These are phyloP conservation scores for Lepidium aucheri DNA, from an alignment of 345 rosid genomes.

Conservation along the genomic window DNA sequence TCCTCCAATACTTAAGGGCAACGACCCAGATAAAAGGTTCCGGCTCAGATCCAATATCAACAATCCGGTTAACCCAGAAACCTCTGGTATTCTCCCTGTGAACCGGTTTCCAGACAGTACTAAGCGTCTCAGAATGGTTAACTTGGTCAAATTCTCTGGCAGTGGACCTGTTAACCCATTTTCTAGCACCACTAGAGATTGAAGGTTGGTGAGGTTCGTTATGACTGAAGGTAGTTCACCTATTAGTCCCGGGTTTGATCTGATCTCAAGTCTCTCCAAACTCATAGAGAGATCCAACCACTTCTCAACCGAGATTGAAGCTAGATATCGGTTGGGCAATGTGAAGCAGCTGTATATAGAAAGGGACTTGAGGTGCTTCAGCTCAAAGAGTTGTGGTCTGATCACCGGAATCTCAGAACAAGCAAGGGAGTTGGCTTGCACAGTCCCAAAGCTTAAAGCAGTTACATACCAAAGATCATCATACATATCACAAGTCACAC, in stretches of 20 bases:
- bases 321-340: slow-evolving; percentile 33
- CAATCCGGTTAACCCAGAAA: slow-evolving; percentile 42
- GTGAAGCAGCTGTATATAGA: slow-evolving; percentile 63
- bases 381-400: slow-evolving; percentile 57
- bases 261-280: slow-evolving; percentile 64
- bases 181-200: slow-evolving; percentile 66
- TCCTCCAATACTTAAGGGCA: slow-evolving; percentile 49
- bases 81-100: slow-evolving; percentile 51
- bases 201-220: slow-evolving; percentile 48
- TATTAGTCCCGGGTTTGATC: slow-evolving; percentile 71
- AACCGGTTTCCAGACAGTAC: slow-evolving; percentile 65
- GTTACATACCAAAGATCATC: slow-evolving; percentile 81
- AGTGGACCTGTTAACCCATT: slow-evolving; percentile 57
- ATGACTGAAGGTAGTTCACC: slow-evolving; percentile 56
- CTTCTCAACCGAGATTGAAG: slow-evolving; percentile 31
- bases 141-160: slow-evolving; percentile 43
- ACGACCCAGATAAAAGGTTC: slow-evolving; percentile 55
- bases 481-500: slow-evolving; percentile 78
- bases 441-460: slow-evolving; percentile 58
- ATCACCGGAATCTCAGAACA: slow-evolving; percentile 49
- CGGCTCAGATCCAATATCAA: slow-evolving; percentile 73
- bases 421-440: slow-evolving; percentile 62
- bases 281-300: slow-evolving; percentile 52
- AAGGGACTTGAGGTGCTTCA: slow-evolving; percentile 69
- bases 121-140: slow-evolving; percentile 51